phyloP scores from a whole-genome alignment of 148 eudicot genomes.

The Beta vulgaris region DNA sequence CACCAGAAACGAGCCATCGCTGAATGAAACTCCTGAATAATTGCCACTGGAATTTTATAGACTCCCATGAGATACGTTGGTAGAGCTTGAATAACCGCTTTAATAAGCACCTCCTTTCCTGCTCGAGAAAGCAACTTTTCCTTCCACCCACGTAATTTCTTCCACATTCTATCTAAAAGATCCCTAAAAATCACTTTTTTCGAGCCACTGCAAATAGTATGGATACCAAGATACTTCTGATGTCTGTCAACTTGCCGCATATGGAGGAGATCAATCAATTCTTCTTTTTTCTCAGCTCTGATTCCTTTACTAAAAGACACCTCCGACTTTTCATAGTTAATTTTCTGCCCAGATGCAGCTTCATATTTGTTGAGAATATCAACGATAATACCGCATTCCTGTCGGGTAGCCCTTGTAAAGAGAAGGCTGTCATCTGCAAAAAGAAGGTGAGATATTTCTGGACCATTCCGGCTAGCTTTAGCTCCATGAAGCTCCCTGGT shows the following conservation, averaged over 20 bases:
- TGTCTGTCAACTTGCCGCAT: neutral
- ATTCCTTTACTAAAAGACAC: neutral
- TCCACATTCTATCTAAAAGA: neutral
- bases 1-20: neutral
- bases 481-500: neutral
- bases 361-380: neutral
- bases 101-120: neutral
- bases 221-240: neutral
- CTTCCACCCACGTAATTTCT: neutral
- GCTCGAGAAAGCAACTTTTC: neutral
- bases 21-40: no score
- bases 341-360: no score
- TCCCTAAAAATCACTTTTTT: neutral
- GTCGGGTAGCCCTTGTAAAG: neutral
- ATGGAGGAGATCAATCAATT: neutral
- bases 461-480: neutral
- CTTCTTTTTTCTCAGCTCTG: no score
- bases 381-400: neutral
- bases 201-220: neutral
- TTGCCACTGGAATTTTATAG: neutral
- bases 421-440: neutral
- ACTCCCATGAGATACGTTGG: neutral
- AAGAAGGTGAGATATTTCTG: neutral
- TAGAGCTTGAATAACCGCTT: neutral
- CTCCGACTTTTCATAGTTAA: no score